A percentile compares a stretch with the other conserved stretches of the same genome.
phyloP scores from a whole-genome alignment of 768 basidiomycete genomes.

The Chlorophyllum brunneum region DNA sequence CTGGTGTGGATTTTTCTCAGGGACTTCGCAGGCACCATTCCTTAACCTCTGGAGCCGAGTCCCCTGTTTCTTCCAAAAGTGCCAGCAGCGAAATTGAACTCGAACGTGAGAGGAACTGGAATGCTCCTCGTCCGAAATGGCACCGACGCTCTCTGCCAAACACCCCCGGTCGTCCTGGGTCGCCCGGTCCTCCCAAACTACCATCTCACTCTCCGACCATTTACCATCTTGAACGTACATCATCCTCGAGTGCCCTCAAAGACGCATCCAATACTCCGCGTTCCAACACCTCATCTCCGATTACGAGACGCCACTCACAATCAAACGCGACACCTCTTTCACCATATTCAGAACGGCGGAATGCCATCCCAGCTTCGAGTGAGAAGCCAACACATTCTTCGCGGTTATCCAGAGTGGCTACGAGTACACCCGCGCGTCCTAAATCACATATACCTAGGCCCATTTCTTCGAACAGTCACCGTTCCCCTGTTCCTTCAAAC shows the following conservation, averaged over 20 bases:
- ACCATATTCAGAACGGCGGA: conserved; percentile 10
- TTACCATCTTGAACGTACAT: not conserved
- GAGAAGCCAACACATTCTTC: not conserved
- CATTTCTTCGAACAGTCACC: not conserved
- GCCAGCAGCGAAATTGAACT: conserved; percentile 18
- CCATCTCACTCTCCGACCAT: conserved; percentile 4
- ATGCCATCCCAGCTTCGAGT: not conserved
- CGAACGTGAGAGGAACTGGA: conserved; percentile 68
- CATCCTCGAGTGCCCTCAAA: not conserved
- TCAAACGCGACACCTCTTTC: conserved; percentile 5
- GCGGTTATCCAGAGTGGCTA: not conserved
- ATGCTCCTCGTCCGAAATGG: conserved; percentile 63
- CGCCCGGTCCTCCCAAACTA: conserved; percentile 10
- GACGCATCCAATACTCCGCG: not conserved
- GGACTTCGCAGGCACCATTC: conserved; percentile 30
- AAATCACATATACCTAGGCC: not conserved
- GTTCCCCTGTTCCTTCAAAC: not conserved
- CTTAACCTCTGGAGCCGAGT: conserved; percentile 33
- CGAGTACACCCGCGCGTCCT: not conserved
- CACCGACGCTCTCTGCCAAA: conserved; percentile 16
- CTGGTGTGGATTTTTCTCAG: conserved; percentile 15
- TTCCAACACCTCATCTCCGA: not conserved
- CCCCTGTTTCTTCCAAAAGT: conserved; percentile 36
- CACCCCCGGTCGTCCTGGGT: conserved; percentile 13
- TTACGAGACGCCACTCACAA: not conserved